phyloP scores from a whole-genome alignment of 345 rosid species.

The Salix udensis region DNA sequence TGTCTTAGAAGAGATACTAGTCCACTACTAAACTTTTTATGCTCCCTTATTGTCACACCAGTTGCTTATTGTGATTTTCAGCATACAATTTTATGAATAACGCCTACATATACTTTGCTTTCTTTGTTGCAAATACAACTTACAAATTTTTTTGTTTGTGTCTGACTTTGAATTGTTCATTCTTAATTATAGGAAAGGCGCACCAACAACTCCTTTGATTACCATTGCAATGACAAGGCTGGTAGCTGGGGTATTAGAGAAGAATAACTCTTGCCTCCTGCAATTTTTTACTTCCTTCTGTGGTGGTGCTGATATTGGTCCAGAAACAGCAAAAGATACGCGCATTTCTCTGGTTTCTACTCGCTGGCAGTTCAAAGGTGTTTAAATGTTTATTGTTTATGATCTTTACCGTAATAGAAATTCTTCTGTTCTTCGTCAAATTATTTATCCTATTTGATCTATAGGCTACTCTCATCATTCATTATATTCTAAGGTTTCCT shows the following conservation, averaged over 20 bases:
- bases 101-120: background rate
- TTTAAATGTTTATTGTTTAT: background rate
- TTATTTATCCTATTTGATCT: background rate
- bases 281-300: conserved; percentile 89
- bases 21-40: background rate
- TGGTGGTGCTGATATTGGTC: conserved; percentile 93
- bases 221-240: conserved; percentile 91
- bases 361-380: conserved; percentile 96
- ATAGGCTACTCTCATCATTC: background rate
- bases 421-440: background rate
- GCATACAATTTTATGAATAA: background rate
- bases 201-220: conserved; percentile 89
- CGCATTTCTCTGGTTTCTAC: conserved; percentile 83
- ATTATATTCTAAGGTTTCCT: background rate
- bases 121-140: background rate
- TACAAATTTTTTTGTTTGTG: background rate
- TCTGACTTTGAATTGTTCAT: background rate
- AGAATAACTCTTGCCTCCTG: conserved; percentile 76
- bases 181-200: conserved; percentile 74
- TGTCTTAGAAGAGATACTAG: background rate
- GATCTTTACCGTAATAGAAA: background rate
- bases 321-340: conserved; percentile 78
- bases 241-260: conserved; percentile 80
- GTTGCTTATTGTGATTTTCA: background rate
- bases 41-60: background rate